Percentiles rank a stretch among this genome's conserved stretches.
These are phyloP conservation scores for Usnea hakonensis DNA, from an alignment of 495 filamentous ascomycete genomes.

Conservation along the genomic window DNA sequence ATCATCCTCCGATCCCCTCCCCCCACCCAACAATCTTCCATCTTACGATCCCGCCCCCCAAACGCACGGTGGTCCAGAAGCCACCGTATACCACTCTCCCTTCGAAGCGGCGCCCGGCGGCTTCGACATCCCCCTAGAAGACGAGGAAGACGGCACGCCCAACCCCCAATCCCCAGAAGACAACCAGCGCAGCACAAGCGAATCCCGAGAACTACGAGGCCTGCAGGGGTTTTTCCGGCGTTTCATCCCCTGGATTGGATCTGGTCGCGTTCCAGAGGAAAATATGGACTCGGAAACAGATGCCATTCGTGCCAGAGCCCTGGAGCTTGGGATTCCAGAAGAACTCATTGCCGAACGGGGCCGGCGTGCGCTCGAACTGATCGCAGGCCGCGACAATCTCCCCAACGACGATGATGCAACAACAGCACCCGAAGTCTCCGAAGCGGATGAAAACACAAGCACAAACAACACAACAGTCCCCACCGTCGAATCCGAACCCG, in stretches of 20 bases:
- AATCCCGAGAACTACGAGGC: conserved; percentile 13
- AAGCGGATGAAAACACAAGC: not conserved
- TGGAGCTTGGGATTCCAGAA: not conserved
- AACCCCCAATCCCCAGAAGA: conserved; percentile 2
- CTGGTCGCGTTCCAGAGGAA: not conserved
- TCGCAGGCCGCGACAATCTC: not conserved
- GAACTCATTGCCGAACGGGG: not conserved
- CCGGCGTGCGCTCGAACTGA: not conserved
- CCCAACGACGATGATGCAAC: no score
- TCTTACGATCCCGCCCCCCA: conserved; percentile 28
- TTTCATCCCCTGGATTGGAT: conserved; percentile 9
- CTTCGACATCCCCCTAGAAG: conserved; percentile 6
- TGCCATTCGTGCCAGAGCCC: not conserved
- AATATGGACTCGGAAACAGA: not conserved
- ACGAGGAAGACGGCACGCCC: conserved; percentile 10
- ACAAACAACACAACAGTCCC: not conserved
- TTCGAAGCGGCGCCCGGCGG: conserved; percentile 10
- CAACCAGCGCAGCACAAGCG: not conserved
- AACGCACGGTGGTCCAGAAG: not conserved
- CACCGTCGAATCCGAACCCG: not conserved
- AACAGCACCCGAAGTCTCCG: not conserved
- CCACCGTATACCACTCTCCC: not conserved
- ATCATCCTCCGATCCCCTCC: conserved; percentile 62
- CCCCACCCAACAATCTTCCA: conserved; percentile 40
- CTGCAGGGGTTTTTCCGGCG: conserved; percentile 15